Base-by-base conservation (phyloP, 164 flowering plant genomes). In the Buxus sempervirens region DNA sequence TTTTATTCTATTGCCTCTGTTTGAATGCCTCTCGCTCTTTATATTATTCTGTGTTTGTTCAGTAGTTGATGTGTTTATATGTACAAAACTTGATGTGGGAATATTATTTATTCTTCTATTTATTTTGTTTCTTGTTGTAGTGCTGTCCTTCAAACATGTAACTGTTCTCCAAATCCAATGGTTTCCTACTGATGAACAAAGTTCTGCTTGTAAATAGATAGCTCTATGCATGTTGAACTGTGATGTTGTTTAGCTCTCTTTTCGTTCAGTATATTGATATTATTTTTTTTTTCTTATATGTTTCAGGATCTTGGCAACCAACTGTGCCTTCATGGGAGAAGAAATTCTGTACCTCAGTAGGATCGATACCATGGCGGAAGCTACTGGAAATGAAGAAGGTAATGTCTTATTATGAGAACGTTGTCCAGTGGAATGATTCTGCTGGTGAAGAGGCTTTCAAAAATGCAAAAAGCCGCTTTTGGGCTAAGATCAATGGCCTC, bases 301-400 rank as follows among this genome's bases (percentile, higher is more conserved):
- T 22, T 62, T 69, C 63, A 86, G 90, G 81, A 24, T 60, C 27
- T 62, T 64, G 78, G 75, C 78, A 78, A 27, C 82, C 82, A 26
- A 72, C 79, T 54, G 82, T 91, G 8, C 90, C 95, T 24, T 68
- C 64, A 26, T 91, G 97, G 97, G 97, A 91, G 73, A 86, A 83
- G 78, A 72, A 75, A 62, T 89, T 84, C 60, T 82, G 89, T 75
- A 24, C 68, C 42, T 26, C 27, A 22, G 75, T 81, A 21, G 86
- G 90, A 26, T 60, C 54, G 54, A 75, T 89, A 49, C 85, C 90
- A 27, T 91, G 97, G 93, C 9, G 75, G 48, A 86, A 81, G 66
- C 68, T 91, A 23, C 58, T 82, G 26, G 80, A 84, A 70, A 54
- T 84, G 0, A 84, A 83, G 79, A 82, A 77, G 36, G 70, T 61